Evolutionary conservation across 352 stramenopile species (phyloP), one percentile per base, ranked within the genome.

Genomic region (Halophytophthora batemanensis): DNA sequence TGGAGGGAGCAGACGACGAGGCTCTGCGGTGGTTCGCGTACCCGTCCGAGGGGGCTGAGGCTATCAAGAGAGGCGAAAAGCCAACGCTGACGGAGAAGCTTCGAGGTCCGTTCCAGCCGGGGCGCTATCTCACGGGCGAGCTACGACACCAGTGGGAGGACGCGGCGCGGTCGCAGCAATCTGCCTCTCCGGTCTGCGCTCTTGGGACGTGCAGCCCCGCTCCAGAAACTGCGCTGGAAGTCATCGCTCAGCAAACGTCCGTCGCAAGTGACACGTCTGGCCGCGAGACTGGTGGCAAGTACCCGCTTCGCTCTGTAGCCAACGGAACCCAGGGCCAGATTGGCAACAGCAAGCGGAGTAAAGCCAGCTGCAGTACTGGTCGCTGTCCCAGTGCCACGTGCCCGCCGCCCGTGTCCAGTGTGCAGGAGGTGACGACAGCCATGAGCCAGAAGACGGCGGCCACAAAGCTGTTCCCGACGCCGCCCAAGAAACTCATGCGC

Each of bases 31-130:
- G 80, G 80, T 91, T 89, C 33, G 71, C 79, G 13, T 86, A 88
- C 45, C 80, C 82, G 28, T 74, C 71, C 0, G 80, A 93, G 56
- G 80, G 69, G 82, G 85, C 46, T 92, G 97, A 77, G 71, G 95
- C 46, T 57, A 81, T 69, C 74, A 98, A 82, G 82, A 83, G 23
- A 10, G 68, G 70, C 56, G 91, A 49, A 66, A 97, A 67, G 82
- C 98, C 68, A 60, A 90, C 18, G 7, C 15, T 66, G n/a, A 53
- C 56, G 10, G 39, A 55, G 33, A 47, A 43, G 19, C 77, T 83
- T 36, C 40, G 64, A 33, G 75, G 75, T 40, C 75, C 72, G 3
- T 82, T 71, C 38, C 75, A 86, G 25, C 73, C 73, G 25, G 62
- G 67, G 7, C 66, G 71, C 34, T 87, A 84, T 47, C 45, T 74